Evolutionary conservation across 2,329 filamentous ascomycete species (phyloP).

Genomic region (Zarea fungicola): DNA sequence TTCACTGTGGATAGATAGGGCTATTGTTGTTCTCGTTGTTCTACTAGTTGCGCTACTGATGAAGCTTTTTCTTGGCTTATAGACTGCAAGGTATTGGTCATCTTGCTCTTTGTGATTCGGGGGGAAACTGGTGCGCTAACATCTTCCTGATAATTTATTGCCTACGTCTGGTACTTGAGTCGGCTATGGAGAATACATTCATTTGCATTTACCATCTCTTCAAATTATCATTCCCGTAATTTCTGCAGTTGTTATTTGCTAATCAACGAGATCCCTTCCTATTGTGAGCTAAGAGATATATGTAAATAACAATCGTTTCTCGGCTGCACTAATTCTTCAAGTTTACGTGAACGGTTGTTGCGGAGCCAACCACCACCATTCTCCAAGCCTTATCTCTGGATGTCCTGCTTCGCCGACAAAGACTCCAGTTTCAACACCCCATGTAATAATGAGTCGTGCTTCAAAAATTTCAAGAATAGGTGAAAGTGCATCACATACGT

Average conservation of each 20-base stretch:
- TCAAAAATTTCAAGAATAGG: conserved; percentile 60
- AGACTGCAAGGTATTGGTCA: neutral
- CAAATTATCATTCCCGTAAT: no score
- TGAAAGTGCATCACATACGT: conserved; percentile 50
- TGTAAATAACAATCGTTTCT: no score
- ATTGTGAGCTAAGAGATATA: no score
- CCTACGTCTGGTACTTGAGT: no score
- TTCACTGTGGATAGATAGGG: conserved; percentile 72
- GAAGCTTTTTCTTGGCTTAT: conserved; percentile 41
- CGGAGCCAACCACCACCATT: conserved; percentile 65
- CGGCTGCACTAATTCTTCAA: no score
- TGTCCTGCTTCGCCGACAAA: conserved; percentile 37
- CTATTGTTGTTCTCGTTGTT: conserved; percentile 68
- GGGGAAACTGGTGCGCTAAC: no score
- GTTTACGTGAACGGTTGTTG: conserved; percentile 20
- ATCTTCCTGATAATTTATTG: no score
- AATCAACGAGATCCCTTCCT: no score
- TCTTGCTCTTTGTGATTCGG: neutral
- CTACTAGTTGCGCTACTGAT: conserved; percentile 65
- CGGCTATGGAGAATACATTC: no score
- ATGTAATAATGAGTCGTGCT: conserved; percentile 51
- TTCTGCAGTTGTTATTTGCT: no score
- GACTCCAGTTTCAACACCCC: conserved; percentile 51
- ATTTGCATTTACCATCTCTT: no score
- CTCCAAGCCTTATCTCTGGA: conserved; percentile 42